phyloP scores from a whole-genome alignment of 164 flowering plant genomes.

The Berberis vulgaris region DNA sequence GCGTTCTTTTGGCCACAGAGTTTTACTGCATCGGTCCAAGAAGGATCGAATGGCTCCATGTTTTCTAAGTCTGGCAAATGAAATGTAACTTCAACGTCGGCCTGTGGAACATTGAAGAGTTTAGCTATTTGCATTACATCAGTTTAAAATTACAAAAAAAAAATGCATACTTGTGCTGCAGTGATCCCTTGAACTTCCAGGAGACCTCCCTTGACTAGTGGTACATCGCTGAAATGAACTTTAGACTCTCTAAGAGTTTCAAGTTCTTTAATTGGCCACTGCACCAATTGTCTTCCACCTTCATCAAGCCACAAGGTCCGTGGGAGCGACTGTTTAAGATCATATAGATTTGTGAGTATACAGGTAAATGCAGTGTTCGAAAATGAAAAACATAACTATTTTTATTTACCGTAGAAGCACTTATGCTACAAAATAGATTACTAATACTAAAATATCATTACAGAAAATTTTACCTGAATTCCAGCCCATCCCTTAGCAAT shows the following conservation, averaged over 20 bases:
- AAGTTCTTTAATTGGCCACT: constrained; percentile 70
- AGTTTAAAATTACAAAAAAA: neutral
- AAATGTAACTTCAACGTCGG: constrained; percentile 68
- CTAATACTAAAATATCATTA: neutral
- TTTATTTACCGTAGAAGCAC: neutral
- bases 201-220: constrained; percentile 26
- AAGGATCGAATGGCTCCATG: constrained; percentile 54
- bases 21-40: constrained; percentile 42
- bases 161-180: constrained; percentile 52
- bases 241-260: constrained; percentile 32
- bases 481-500: neutral
- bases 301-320: constrained; percentile 61
- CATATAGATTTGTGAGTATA: neutral
- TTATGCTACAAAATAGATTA: neutral
- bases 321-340: constrained; percentile 46
- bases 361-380: neutral
- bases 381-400: neutral
- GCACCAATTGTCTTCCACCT: constrained; percentile 50
- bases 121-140: neutral
- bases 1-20: constrained; percentile 51
- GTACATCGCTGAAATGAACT: constrained; percentile 16
- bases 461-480: neutral
- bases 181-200: constrained; percentile 57
- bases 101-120: constrained; percentile 18
- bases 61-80: constrained; percentile 39